These are phyloP conservation scores for Amphichorda felina DNA, from an alignment of 2,329 filamentous ascomycete genomes.

Conservation along the genomic window DNA sequence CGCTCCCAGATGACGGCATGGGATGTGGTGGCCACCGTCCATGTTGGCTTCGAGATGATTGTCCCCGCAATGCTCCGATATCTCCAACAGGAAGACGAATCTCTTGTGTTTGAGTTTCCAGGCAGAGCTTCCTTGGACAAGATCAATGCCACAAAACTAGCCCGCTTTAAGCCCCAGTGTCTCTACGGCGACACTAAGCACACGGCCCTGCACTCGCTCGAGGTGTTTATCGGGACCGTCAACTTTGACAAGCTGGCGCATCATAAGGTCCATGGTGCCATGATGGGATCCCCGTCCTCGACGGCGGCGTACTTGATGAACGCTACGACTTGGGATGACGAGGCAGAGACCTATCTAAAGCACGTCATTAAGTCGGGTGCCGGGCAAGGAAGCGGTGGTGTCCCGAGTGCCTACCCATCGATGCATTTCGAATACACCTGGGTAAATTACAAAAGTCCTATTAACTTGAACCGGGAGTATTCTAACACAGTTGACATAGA, in stretches of 20 bases:
- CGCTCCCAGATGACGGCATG: constrained; percentile 2
- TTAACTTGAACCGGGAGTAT: no score
- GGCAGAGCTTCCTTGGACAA: not conserved
- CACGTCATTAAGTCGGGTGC: constrained; percentile 2
- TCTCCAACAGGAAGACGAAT: constrained; percentile 4
- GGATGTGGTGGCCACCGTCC: constrained; percentile 4
- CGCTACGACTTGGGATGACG: constrained; percentile 6
- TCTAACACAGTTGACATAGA: not conserved
- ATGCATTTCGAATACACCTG: constrained; percentile 6
- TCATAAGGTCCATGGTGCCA: constrained; percentile 6
- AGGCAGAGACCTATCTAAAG: constrained; percentile 7
- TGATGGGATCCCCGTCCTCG: constrained; percentile 9
- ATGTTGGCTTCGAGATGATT: constrained; percentile 9
- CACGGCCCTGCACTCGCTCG: constrained; percentile 7
- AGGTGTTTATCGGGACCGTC: constrained; percentile 7
- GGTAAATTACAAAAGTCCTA: no score
- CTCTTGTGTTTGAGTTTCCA: constrained; percentile 4
- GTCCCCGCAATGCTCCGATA: constrained; percentile 6
- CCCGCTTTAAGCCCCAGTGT: not conserved
- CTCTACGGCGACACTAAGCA: not conserved
- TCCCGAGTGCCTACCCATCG: constrained; percentile 7
- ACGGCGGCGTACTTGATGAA: constrained; percentile 10
- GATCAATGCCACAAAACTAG: constrained; percentile 1
- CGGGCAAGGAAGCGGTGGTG: constrained; percentile 3
- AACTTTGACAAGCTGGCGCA: constrained; percentile 8